phyloP scores from a whole-genome alignment of 257 asterid genomes.

The Eustoma russellianum region DNA sequence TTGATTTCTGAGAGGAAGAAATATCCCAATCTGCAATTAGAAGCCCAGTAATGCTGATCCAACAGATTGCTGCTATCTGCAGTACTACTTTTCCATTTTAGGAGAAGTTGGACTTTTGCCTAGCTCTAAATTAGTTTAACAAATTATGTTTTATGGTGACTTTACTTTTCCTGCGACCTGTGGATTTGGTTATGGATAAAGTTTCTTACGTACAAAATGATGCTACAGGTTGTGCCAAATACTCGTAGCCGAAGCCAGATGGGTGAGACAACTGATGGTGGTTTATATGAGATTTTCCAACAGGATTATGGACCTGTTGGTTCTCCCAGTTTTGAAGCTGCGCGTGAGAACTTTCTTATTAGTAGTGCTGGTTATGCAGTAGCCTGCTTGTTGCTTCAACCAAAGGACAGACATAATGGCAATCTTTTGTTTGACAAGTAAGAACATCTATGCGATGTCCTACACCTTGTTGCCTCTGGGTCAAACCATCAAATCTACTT shows the following conservation, averaged over 20 bases:
- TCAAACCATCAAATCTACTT: too few relatives aligned
- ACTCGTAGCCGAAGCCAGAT: slow-evolving; percentile 98
- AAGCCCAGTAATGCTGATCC: too few relatives aligned
- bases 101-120: too few relatives aligned
- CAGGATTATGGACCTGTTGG: slow-evolving; percentile 99
- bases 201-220: neutral
- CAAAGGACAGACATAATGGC: slow-evolving; percentile 98
- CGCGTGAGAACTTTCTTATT: slow-evolving; percentile 88
- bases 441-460: slow-evolving; percentile 14
- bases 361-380: slow-evolving; percentile 99
- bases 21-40: too few relatives aligned
- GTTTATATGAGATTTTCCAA: slow-evolving; percentile 92
- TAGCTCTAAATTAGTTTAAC: too few relatives aligned
- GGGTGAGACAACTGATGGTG: slow-evolving; percentile 99
- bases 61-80: too few relatives aligned
- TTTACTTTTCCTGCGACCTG: slow-evolving; percentile 2
- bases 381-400: slow-evolving; percentile 98
- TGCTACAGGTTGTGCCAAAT: slow-evolving; percentile 82
- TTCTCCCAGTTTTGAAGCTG: slow-evolving; percentile 88
- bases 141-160: too few relatives aligned
- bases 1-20: too few relatives aligned
- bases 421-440: slow-evolving; percentile 96
- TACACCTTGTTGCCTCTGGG: slow-evolving; percentile 13
- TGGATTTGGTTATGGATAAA: neutral
- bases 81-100: too few relatives aligned